A percentile compares a stretch with the other conserved stretches of the same genome.
Evolutionary conservation across 2,329 filamentous ascomycete genomes (phyloP).

Genomic region (Arthrobotrys megalospora): DNA sequence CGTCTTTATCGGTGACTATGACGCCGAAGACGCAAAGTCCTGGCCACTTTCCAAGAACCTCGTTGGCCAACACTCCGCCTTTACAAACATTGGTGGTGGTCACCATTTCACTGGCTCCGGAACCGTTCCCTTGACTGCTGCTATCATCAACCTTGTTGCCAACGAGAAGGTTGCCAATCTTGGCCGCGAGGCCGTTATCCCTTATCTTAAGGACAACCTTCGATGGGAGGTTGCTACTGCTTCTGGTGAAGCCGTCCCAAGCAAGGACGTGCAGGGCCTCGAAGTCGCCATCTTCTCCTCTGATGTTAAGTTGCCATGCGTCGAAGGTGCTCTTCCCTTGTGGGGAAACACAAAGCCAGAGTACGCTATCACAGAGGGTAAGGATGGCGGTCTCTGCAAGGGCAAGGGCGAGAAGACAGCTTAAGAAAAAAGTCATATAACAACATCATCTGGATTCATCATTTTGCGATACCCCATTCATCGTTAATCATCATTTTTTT

Average conservation of each 20-base stretch:
- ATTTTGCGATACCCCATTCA: constrained; percentile 46
- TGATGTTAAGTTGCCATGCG: constrained; percentile 52
- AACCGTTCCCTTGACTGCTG: constrained; percentile 67
- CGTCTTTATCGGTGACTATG: constrained; percentile 67
- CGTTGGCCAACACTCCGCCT: constrained; percentile 67
- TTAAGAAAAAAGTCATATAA: constrained; percentile 22
- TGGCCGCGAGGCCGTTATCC: constrained; percentile 65
- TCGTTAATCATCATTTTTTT: constrained; percentile 4
- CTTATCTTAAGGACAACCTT: constrained; percentile 65
- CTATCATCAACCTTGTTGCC: constrained; percentile 65
- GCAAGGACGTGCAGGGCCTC: constrained; percentile 40
- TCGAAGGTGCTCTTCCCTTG: constrained; percentile 33
- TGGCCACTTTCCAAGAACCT: constrained; percentile 68
- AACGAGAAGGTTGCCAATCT: constrained; percentile 64
- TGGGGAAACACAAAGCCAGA: constrained; percentile 53
- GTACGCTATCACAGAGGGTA: constrained; percentile 54
- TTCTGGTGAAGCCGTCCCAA: constrained; percentile 40
- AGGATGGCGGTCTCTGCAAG: constrained; percentile 50
- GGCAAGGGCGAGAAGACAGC: constrained; percentile 38
- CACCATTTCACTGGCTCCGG: constrained; percentile 66
- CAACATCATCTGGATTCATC: constrained; percentile 8
- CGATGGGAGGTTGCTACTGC: constrained; percentile 64
- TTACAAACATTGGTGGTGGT: constrained; percentile 65
- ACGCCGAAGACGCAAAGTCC: constrained; percentile 62
- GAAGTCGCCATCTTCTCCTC: constrained; percentile 53